phyloP scores from a whole-genome alignment of 768 basidiomycete species.

The Kwoniella dejecticola region DNA sequence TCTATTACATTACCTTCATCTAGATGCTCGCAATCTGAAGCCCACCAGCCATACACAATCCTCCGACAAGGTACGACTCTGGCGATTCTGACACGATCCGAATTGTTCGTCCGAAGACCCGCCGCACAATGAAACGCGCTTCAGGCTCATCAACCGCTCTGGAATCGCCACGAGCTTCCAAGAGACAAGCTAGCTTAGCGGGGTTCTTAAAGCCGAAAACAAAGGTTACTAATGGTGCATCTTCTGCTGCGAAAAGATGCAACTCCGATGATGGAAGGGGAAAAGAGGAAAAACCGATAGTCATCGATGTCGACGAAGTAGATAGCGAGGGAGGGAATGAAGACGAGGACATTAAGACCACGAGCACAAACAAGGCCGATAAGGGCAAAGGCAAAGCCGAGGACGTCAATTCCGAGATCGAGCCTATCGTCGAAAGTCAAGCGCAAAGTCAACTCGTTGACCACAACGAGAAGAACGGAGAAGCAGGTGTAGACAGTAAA shows the following conservation, averaged over 20 bases:
- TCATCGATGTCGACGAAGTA: slow-evolving; percentile 8
- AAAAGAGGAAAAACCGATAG: not conserved
- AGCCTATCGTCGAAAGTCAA: too few relatives aligned
- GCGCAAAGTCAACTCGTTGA: too few relatives aligned
- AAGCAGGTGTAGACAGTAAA: not conserved
- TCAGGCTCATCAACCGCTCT: not conserved
- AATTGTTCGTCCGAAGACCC: too few relatives aligned
- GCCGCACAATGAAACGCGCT: not conserved
- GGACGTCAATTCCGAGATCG: not conserved
- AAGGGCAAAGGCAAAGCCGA: slow-evolving; percentile 17
- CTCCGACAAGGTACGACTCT: too few relatives aligned
- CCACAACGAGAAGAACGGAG: too few relatives aligned
- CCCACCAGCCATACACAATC: too few relatives aligned
- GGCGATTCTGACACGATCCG: too few relatives aligned
- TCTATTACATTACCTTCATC: too few relatives aligned
- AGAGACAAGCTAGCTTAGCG: slow-evolving; percentile 20
- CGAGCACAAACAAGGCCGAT: too few relatives aligned
- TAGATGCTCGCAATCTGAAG: too few relatives aligned
- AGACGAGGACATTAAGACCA: not conserved
- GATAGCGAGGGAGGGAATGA: not conserved
- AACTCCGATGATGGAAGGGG: not conserved
- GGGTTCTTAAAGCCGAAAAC: slow-evolving; percentile 13
- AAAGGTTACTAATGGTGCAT: not conserved
- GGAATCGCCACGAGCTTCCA: not conserved
- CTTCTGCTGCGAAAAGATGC: not conserved